Base-by-base conservation (phyloP, 2,329 filamentous ascomycete genomes). In the Nemania abortiva region DNA sequence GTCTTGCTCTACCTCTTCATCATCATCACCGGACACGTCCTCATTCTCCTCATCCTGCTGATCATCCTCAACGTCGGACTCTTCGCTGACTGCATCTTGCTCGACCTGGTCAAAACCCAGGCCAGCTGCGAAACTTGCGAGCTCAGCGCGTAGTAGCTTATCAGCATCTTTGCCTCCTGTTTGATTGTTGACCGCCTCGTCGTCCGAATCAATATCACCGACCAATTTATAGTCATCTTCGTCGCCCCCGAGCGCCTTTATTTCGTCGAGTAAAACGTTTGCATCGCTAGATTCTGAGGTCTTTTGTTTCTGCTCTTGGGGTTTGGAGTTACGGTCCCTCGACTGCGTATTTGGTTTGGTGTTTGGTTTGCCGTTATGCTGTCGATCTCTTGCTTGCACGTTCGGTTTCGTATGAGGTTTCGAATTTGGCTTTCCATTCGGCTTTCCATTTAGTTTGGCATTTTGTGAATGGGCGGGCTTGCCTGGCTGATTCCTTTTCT, bases 221-320 rank as follows among this genome's bases (percentile, higher is more conserved):
- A 92, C 85, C 39, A 92, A 84, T 42, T 88, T 86, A 52, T 90
- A 77, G 71, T 92, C 90, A 50, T 88, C 84, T 77, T 91, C 88
- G 62, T 90, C 88, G 15, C 90, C 90, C 3, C 89, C 90, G 1
- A 92, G 81, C 15, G 88, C 88, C 71, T 85, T 83, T 70, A 92
- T 92, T 75, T 92, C 90, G 65, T 88, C 85, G 7, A 92, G 80
- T 4, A 92, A 81, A 13, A 79, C 77, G 31, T 71, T 74, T 47
- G 67, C 67, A 37, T 82, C 80, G 52, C 75, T 76, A 27, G 76
- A 71, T 27, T 59, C 52, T 63, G 64, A 37, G 39, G 20, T 27
- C 1, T 63, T 70, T 6, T 53, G 65, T 53, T 59, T 70, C 66
- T 50, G 70, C 52, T 62, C 37, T 24, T 59, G 62, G 34, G 39